Conservation (phyloP, 768 basidiomycete genomes). For the Kwoniella bestiolae region DNA sequence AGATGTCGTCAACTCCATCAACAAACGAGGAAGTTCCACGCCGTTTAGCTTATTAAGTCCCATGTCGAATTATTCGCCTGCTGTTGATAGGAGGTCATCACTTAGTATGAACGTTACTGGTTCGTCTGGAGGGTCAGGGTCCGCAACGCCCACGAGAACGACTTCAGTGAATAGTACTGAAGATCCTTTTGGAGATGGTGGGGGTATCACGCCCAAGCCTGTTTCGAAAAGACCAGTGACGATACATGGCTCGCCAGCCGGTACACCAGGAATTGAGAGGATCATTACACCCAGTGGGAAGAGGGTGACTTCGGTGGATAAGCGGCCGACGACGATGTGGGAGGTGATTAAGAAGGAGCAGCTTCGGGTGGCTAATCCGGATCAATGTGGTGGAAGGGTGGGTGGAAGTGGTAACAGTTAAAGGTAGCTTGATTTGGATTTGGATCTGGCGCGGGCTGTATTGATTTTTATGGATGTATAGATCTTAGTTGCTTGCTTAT, state of each 20-base stretch:
- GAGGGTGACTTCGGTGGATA: not conserved
- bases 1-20: slow-evolving; percentile 50
- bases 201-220: no score
- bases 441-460: no score
- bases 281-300: not conserved
- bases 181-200: slow-evolving; percentile 16
- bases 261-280: not conserved
- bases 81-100: not conserved
- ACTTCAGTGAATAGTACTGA: no score
- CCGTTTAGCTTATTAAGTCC: slow-evolving; percentile 31
- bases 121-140: no score
- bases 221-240: slow-evolving; percentile 13
- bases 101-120: slow-evolving; percentile 2
- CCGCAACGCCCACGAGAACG: no score
- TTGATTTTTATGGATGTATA: no score
- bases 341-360: slow-evolving; percentile 24
- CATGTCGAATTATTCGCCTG: slow-evolving; percentile 32
- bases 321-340: slow-evolving; percentile 23
- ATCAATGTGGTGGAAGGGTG: not conserved
- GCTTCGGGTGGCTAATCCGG: slow-evolving; percentile 20
- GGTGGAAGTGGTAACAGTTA: not conserved
- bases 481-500: not conserved
- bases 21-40: slow-evolving; percentile 32
- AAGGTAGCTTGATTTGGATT: not conserved
- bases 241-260: not conserved